Evolutionary conservation across 2,329 filamentous ascomycete genomes (phyloP).

Genomic region (Talaromyces sp.): DNA sequence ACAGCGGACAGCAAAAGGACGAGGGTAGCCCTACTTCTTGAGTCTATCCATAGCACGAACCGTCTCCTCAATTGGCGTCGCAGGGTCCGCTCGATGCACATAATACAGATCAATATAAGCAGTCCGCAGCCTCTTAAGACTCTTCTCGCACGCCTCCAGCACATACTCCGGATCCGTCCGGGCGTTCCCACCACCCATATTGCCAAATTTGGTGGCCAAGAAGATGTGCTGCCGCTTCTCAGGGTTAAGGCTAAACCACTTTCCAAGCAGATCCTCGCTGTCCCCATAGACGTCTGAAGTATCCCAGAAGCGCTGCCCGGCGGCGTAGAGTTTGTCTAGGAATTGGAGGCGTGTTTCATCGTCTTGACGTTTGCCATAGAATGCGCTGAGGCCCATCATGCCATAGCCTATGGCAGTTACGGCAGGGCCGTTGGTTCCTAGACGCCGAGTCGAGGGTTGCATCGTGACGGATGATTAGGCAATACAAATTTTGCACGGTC

Average conservation of each 20-base stretch:
- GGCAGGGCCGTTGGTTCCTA: slow-evolving; percentile 7
- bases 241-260: neutral
- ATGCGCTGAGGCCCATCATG: slow-evolving; percentile 2
- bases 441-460: neutral
- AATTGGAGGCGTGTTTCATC: slow-evolving; percentile 48
- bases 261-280: neutral
- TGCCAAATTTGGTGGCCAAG: slow-evolving; percentile 2
- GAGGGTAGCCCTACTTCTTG: slow-evolving; percentile 24
- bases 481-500: neutral
- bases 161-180: neutral
- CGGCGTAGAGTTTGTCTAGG: slow-evolving; percentile 46
- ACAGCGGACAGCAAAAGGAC: neutral
- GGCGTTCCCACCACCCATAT: neutral
- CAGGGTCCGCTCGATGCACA: slow-evolving; percentile 44
- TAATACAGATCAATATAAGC: slow-evolving; percentile 51
- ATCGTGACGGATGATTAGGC: neutral
- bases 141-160: slow-evolving; percentile 38
- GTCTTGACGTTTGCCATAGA: slow-evolving; percentile 31
- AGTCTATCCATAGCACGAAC: slow-evolving; percentile 48
- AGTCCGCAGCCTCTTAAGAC: slow-evolving; percentile 43
- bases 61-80: slow-evolving; percentile 41
- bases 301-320: slow-evolving; percentile 48
- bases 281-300: slow-evolving; percentile 27
- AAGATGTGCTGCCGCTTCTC: neutral
- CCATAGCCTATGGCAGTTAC: slow-evolving; percentile 14